Evolutionary conservation across 2,329 filamentous ascomycete genomes (phyloP).

Genomic region (Nemania diffusa): DNA sequence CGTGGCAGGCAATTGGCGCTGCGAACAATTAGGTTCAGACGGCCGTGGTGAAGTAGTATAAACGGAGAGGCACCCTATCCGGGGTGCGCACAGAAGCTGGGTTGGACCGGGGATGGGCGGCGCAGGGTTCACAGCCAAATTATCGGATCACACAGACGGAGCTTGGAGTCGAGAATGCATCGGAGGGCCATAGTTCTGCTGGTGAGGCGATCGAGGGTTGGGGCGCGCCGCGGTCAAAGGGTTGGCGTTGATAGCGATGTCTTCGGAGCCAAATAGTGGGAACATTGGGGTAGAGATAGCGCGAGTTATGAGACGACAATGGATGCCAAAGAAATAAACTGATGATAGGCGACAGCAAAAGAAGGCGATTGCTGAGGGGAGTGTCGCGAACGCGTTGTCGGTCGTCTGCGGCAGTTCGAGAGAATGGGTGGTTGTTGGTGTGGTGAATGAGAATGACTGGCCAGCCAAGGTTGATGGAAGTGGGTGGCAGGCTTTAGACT

Average conservation of each 20-base stretch:
- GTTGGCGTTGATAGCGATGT: slow-evolving; percentile 43
- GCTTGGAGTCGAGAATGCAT: slow-evolving; percentile 40
- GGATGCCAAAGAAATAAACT: slow-evolving; percentile 25
- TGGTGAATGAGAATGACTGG: slow-evolving; percentile 2
- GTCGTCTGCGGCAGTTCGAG: slow-evolving; percentile 34
- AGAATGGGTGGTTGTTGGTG: slow-evolving; percentile 19
- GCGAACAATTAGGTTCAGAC: slow-evolving; percentile 25
- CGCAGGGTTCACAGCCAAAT: slow-evolving; percentile 46
- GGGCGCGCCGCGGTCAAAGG: slow-evolving; percentile 39
- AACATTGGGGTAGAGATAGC: slow-evolving; percentile 46
- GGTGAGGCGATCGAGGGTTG: slow-evolving; percentile 36
- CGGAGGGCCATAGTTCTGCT: slow-evolving; percentile 50
- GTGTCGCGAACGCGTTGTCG: slow-evolving; percentile 33
- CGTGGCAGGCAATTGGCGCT: slow-evolving; percentile 8
- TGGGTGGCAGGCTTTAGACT: not conserved
- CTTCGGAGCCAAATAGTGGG: slow-evolving; percentile 40
- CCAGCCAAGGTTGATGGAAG: slow-evolving; percentile 10
- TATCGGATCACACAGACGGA: slow-evolving; percentile 50
- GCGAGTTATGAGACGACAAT: slow-evolving; percentile 25
- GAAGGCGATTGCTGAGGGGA: slow-evolving; percentile 32
- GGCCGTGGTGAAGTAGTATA: slow-evolving; percentile 17
- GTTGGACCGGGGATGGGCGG: slow-evolving; percentile 37
- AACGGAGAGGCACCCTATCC: slow-evolving; percentile 34
- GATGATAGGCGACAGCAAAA: slow-evolving; percentile 20
- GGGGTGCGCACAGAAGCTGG: slow-evolving; percentile 37